These are phyloP conservation scores for Cladobotryum mycophilum DNA, from an alignment of 2,329 filamentous ascomycete species.

Conservation along the genomic window DNA sequence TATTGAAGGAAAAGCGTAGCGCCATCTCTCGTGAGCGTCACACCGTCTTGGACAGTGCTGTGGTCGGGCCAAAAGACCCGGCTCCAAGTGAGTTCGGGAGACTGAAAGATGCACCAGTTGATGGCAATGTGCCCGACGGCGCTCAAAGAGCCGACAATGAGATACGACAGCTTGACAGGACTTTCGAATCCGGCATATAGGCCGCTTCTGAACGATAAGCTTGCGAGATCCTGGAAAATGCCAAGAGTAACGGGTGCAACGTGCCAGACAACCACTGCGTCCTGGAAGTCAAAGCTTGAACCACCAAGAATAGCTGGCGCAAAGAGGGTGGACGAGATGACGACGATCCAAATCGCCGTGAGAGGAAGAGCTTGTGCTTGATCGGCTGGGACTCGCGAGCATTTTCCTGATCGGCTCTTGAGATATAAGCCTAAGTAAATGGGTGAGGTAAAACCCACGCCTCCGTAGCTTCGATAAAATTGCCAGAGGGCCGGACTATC, in stretches of 20 bases:
- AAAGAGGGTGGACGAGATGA: not conserved
- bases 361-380: conserved; percentile 1
- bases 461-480: conserved; percentile 3
- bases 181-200: not conserved
- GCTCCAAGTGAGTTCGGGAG: not conserved
- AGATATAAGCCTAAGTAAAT: conserved; percentile 1
- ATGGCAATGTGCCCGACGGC: conserved; percentile 1
- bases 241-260: not conserved
- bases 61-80: conserved; percentile 1
- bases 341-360: not conserved
- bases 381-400: not conserved
- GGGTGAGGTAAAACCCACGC: conserved; percentile 1
- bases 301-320: not conserved
- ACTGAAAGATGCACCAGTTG: not conserved
- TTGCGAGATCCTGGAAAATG: conserved; percentile 1
- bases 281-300: not conserved
- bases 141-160: conserved; percentile 3
- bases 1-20: conserved; percentile 3
- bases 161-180: not conserved
- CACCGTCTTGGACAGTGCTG: not conserved
- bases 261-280: not conserved
- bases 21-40: not conserved
- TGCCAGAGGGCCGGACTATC: conserved; percentile 1
- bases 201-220: not conserved
- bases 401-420: not conserved